Evolutionary conservation across 1,284 basidiomycete species (phyloP).

Genomic region (Trametes pubescens): DNA sequence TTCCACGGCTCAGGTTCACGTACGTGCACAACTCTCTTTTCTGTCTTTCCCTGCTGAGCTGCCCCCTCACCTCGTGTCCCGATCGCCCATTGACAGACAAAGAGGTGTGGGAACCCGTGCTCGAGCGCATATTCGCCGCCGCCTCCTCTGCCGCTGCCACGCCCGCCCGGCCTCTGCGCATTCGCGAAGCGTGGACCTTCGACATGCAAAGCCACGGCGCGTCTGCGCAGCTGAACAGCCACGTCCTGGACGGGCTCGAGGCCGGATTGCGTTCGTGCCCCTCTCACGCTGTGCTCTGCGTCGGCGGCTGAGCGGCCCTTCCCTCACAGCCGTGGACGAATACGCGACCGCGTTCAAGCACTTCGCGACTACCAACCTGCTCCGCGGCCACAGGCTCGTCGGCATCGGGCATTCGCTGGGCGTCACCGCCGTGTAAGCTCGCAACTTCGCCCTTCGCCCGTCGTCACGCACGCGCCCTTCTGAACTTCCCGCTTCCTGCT

Average conservation of each 20-base stretch:
- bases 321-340: constrained; percentile 13
- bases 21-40: not conserved
- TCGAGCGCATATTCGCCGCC: not conserved
- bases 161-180: not conserved
- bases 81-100: not conserved
- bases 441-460: not conserved
- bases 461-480: constrained; percentile 44
- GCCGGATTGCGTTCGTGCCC: not conserved
- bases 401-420: constrained; percentile 15
- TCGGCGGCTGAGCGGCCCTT: not conserved
- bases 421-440: constrained; percentile 3
- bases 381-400: constrained; percentile 8
- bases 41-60: not conserved
- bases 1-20: constrained; percentile 1
- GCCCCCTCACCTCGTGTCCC: not conserved
- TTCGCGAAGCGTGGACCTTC: constrained; percentile 1
- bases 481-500: constrained; percentile 29
- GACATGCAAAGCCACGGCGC: constrained; percentile 4
- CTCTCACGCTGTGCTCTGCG: too few relatives aligned
- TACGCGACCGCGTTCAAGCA: constrained; percentile 6
- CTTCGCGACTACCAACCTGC: not conserved
- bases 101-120: not conserved
- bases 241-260: not conserved
- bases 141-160: not conserved
- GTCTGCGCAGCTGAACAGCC: not conserved